Evolutionary conservation across 2,329 filamentous ascomycete species (phyloP).

Genomic region (Reticulascus tulasneorum): DNA sequence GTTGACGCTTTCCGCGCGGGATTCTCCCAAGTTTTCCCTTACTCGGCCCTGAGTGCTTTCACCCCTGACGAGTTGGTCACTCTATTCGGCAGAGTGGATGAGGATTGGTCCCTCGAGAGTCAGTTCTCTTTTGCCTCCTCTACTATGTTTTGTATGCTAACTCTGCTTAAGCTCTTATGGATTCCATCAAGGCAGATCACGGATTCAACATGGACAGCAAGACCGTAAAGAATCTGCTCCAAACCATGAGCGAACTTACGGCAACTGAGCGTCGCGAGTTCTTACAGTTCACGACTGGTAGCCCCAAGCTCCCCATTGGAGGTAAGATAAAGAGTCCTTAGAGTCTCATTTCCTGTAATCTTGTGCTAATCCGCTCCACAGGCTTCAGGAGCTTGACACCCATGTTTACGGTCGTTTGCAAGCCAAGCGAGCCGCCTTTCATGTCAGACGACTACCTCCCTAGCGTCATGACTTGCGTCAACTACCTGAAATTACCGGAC

Average conservation of each 20-base stretch:
- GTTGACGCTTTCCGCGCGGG: slow-evolving; percentile 86
- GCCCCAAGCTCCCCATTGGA: slow-evolving; percentile 95
- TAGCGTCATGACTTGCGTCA: slow-evolving; percentile 99
- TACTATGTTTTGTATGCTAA: slow-evolving; percentile 17
- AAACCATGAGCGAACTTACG: slow-evolving; percentile 87
- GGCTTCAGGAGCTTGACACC: slow-evolving; percentile 96
- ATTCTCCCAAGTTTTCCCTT: slow-evolving; percentile 95
- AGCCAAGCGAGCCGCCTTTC: slow-evolving; percentile 92
- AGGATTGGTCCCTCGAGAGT: slow-evolving; percentile 98
- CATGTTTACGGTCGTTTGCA: slow-evolving; percentile 99
- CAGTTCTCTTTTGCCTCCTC: slow-evolving; percentile 36
- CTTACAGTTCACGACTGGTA: slow-evolving; percentile 95
- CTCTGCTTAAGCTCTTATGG: slow-evolving; percentile 71
- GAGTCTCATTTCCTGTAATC: background rate
- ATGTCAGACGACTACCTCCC: slow-evolving; percentile 97
- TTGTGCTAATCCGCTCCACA: slow-evolving; percentile 31
- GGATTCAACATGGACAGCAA: slow-evolving; percentile 98
- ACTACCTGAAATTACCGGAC: slow-evolving; percentile 96
- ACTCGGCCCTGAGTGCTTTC: slow-evolving; percentile 86
- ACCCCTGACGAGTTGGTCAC: slow-evolving; percentile 93
- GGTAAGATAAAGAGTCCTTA: slow-evolving; percentile 57
- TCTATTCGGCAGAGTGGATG: slow-evolving; percentile 86
- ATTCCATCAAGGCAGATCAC: slow-evolving; percentile 97
- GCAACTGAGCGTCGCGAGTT: slow-evolving; percentile 80
- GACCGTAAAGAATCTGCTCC: slow-evolving; percentile 87